Evolutionary conservation across 1,284 basidiomycete species (phyloP).

Genomic region (Boletus semigastroideus): DNA sequence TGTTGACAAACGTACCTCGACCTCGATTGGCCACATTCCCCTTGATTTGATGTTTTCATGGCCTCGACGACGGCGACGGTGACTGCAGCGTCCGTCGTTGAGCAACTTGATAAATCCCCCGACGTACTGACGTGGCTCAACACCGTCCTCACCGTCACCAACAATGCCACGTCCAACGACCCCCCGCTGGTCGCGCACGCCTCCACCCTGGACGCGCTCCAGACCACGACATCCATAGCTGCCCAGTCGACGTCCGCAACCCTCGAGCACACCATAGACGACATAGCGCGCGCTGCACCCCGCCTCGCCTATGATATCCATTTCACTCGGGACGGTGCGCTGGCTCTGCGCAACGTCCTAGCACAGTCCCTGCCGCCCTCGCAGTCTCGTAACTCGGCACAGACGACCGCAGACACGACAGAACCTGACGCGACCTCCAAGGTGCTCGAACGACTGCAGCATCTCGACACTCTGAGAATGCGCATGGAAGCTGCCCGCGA

Average conservation of each 20-base stretch:
- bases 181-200: slow-evolving; percentile 15
- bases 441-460: slow-evolving; percentile 72
- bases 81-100: slow-evolving; percentile 28
- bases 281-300: slow-evolving; percentile 85
- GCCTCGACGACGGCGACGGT: slow-evolving; percentile 19
- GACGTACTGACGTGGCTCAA: slow-evolving; percentile 70
- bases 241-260: slow-evolving; percentile 83
- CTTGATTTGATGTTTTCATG: slow-evolving; percentile 15
- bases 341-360: slow-evolving; percentile 68
- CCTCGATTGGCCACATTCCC: no score
- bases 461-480: slow-evolving; percentile 79
- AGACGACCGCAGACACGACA: background rate
- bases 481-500: slow-evolving; percentile 86
- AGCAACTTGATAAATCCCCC: slow-evolving; percentile 40
- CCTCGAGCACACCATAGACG: slow-evolving; percentile 85
- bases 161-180: slow-evolving; percentile 25
- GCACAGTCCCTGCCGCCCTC: slow-evolving; percentile 55
- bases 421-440: slow-evolving; percentile 47
- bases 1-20: no score
- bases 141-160: slow-evolving; percentile 44
- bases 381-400: slow-evolving; percentile 25
- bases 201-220: slow-evolving; percentile 35
- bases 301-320: slow-evolving; percentile 91
- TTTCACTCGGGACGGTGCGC: slow-evolving; percentile 89
- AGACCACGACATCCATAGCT: slow-evolving; percentile 76